Evolutionary conservation across 1,284 basidiomycete genomes (phyloP), one percentile per base, ranked within the genome.

Genomic region (Pseudozyma pruni): DNA sequence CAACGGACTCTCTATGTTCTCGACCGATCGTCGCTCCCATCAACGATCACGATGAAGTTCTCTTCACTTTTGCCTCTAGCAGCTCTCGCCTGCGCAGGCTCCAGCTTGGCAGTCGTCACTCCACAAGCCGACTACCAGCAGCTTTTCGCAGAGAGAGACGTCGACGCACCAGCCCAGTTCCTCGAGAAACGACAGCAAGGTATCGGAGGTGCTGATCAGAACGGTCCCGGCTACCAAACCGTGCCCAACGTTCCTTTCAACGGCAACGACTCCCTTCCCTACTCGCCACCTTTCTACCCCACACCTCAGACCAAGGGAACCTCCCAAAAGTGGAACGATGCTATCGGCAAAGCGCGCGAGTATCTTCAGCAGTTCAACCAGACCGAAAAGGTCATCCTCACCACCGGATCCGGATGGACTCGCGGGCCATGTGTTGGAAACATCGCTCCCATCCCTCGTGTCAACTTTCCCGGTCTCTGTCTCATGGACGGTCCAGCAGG

Each of bases 381-480:
- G n/a, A 82, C 84, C 52, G 85, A 86, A 56, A 85, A 85, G 52
- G 84, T 85, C 54, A 73, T 78, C 35, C 70, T 86, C 35, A 84
- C 83, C 4, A 85, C 86, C 7, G 86, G 79, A 20, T 40, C 55
- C 0, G 68, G 71, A 16, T 73, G 53, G 48, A 41, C 55, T n/a
- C 53, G 51, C 22, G 78, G 78, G 8, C 70, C 35, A 16, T 81
- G 78, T 38, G 78, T 77, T 2, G 79, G 78, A 19, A 74, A 78
- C 67, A 79, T 71, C 17, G 48, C 52, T 4, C 46, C 74, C 38
- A 86, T 91, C 41, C 84, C 87, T 0, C 85, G 86, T 2, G 87
- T 89, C 57, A 85, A 85, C 37, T 91, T 90, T 82, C 85, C 86
- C 1, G 90, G 90, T 0, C 50, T 91, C 23, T 92, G 90, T 78